Conservation (phyloP, 768 basidiomycete genomes). For the Gymnopilus dilepis region DNA sequence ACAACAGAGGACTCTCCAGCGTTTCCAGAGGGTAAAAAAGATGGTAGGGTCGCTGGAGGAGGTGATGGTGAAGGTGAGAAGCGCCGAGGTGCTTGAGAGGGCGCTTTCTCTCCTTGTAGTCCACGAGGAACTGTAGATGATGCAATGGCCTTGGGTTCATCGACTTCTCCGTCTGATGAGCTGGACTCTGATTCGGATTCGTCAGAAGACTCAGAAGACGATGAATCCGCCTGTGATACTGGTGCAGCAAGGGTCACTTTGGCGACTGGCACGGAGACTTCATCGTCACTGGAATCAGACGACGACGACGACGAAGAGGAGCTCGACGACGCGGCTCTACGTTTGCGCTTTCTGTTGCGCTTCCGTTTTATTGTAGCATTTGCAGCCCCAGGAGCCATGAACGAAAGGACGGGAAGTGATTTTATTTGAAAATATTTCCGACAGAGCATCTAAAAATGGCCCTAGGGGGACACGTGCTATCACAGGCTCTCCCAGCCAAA, state of each 20-base stretch:
- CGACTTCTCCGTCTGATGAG: conserved; percentile 26
- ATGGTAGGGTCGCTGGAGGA: conserved; percentile 52
- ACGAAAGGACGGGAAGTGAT: too few species aligned
- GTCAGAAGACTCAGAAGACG: conserved; percentile 32
- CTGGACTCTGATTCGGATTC: conserved; percentile 30
- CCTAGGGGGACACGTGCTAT: too few species aligned
- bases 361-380: conserved; percentile 45
- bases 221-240: conserved; percentile 37
- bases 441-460: too few species aligned
- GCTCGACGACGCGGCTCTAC: conserved; percentile 50
- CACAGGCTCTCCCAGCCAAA: too few species aligned
- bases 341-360: conserved; percentile 58
- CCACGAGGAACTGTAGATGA: conserved; percentile 13
- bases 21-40: conserved; percentile 54
- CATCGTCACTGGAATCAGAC: conserved; percentile 36
- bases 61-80: conserved; percentile 52
- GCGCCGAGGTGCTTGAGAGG: conserved; percentile 23
- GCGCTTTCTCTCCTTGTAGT: conserved; percentile 16
- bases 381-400: conserved; percentile 35
- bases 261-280: conserved; percentile 18
- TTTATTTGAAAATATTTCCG: too few species aligned
- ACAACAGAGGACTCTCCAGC: conserved; percentile 35
- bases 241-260: conserved; percentile 18
- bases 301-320: conserved; percentile 51
- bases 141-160: conserved; percentile 11